Conservation (phyloP, 2,329 filamentous ascomycete species). For the Talaromyces sp. region DNA sequence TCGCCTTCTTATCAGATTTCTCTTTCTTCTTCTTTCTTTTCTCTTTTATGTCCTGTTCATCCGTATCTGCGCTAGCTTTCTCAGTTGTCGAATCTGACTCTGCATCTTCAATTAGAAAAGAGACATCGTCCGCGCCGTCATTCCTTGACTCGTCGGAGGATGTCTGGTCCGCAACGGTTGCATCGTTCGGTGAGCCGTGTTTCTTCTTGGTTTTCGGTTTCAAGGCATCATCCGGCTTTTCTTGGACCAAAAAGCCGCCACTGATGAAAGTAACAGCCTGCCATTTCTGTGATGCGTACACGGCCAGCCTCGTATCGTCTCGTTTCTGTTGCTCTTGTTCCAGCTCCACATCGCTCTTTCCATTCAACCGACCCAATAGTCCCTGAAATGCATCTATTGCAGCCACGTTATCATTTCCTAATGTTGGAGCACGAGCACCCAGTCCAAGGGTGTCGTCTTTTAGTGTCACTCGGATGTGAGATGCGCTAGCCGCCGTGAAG, state of each 20-base stretch:
- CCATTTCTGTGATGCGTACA: slow-evolving; percentile 73
- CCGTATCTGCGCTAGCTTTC: neutral
- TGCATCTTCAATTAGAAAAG: neutral
- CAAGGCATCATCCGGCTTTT: slow-evolving; percentile 48
- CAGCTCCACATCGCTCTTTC: slow-evolving; percentile 72
- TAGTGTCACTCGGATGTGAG: slow-evolving; percentile 78
- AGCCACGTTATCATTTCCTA: slow-evolving; percentile 67
- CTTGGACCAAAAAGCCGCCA: slow-evolving; percentile 70
- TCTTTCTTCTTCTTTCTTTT: slow-evolving; percentile 37
- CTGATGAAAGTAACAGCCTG: slow-evolving; percentile 82
- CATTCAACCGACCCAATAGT: slow-evolving; percentile 83
- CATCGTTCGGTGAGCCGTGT: slow-evolving; percentile 24
- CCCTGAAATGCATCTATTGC: slow-evolving; percentile 85
- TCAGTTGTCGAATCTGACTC: neutral
- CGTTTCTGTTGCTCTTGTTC: slow-evolving; percentile 67
- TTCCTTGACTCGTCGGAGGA: neutral
- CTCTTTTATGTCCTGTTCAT: slow-evolving; percentile 28
- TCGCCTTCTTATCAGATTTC: slow-evolving; percentile 25
- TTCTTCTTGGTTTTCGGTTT: slow-evolving; percentile 40
- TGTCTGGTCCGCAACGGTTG: neutral
- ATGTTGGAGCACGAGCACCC: slow-evolving; percentile 73
- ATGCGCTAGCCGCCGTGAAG: slow-evolving; percentile 76
- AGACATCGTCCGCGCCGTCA: neutral
- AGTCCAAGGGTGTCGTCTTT: slow-evolving; percentile 92
- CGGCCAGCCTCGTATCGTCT: slow-evolving; percentile 68